Percentiles rank a stretch among this genome's conserved stretches.
These are phyloP conservation scores for Crucihimalaya himalaica DNA, from an alignment of 345 rosid genomes.

Conservation along the genomic window DNA sequence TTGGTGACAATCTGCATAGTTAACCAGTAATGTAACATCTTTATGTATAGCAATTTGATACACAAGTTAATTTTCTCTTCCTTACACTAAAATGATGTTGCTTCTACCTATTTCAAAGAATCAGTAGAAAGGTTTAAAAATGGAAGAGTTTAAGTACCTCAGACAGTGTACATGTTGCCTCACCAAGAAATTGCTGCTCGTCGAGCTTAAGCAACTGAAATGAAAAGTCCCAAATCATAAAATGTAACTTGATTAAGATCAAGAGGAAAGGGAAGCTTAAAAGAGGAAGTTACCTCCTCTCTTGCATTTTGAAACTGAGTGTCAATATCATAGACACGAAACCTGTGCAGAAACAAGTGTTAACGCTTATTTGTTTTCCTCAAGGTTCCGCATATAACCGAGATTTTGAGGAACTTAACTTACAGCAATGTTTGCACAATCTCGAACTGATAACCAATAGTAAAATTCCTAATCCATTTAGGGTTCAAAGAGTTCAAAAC, in stretches of 20 bases:
- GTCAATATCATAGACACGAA: constrained; percentile 77
- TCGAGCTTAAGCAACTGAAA: constrained; percentile 59
- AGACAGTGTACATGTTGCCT: constrained; percentile 68
- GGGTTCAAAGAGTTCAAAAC: constrained; percentile 81
- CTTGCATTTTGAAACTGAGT: constrained; percentile 69
- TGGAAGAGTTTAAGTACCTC: constrained; percentile 41
- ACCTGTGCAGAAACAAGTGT: constrained; percentile 48
- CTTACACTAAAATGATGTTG: not conserved
- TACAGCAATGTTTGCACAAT: constrained; percentile 75
- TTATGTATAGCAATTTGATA: not conserved
- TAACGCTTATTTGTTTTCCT: not conserved
- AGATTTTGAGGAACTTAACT: constrained; percentile 49
- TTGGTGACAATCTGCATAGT: constrained; percentile 67
- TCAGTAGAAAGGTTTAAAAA: constrained; percentile 5
- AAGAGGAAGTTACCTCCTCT: constrained; percentile 55
- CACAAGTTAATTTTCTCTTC: not conserved
- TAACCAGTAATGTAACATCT: not conserved
- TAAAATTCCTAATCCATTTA: constrained; percentile 65
- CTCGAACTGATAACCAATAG: constrained; percentile 66
- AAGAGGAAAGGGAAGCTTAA: not conserved
- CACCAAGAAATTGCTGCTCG: constrained; percentile 79
- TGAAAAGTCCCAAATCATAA: constrained; percentile 15
- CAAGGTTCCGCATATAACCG: not conserved
- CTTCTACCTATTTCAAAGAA: not conserved
- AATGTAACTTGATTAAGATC: not conserved